Evolutionary conservation across 2,329 filamentous ascomycete genomes (phyloP).

Genomic region (Ceratocystis papillata): DNA sequence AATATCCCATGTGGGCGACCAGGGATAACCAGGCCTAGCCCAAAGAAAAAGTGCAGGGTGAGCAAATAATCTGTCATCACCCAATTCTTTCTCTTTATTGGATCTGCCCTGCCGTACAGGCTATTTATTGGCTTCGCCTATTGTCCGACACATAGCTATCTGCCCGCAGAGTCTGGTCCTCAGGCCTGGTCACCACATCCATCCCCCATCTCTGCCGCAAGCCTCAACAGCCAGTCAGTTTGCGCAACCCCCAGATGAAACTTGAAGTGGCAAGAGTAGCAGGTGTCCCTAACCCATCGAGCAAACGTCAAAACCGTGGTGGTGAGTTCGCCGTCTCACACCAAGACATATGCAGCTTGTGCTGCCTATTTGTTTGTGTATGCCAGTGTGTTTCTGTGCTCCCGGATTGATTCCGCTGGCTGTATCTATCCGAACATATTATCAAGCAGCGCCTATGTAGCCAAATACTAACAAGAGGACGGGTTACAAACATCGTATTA

Average conservation of each 20-base stretch:
- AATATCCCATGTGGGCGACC: too few species aligned
- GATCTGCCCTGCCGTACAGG: neutral
- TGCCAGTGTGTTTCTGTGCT: neutral
- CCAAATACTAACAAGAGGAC: neutral
- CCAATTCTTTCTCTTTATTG: neutral
- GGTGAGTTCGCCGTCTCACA: neutral
- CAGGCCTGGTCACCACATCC: neutral
- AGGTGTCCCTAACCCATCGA: neutral
- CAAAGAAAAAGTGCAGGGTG: too few species aligned
- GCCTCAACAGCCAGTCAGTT: neutral
- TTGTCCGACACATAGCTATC: neutral
- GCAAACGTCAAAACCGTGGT: neutral
- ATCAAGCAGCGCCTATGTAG: neutral
- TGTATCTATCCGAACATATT: neutral
- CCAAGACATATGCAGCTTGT: neutral
- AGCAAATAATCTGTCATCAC: too few species aligned
- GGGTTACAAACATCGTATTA: neutral
- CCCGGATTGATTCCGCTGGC: constrained; percentile 2
- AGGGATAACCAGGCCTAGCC: too few species aligned
- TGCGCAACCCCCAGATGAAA: neutral
- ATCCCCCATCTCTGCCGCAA: neutral
- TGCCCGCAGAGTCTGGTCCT: neutral
- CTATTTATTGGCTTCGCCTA: neutral
- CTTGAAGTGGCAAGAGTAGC: neutral
- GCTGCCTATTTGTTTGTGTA: neutral